Conservation (phyloP, 1,284 basidiomycete genomes). For the Earliella scabrosa region DNA sequence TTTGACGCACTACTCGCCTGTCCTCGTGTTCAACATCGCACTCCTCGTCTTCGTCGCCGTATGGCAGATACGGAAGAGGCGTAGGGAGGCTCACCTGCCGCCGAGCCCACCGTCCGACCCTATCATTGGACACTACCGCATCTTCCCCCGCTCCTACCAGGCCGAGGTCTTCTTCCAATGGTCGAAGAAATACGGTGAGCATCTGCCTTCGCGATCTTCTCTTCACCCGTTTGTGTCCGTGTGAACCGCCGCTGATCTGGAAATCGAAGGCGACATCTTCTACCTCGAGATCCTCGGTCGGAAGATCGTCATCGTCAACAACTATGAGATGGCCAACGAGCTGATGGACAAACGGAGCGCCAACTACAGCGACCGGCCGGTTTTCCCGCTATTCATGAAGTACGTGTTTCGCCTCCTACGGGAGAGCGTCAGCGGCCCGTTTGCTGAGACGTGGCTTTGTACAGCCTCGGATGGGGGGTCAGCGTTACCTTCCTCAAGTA, state of each 20-base stretch:
- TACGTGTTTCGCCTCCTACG: not conserved
- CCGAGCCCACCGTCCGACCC: slow-evolving; percentile 27
- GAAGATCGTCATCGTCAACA: slow-evolving; percentile 41
- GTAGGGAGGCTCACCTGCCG: slow-evolving; percentile 14
- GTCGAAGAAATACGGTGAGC: slow-evolving; percentile 24
- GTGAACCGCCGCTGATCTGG: not conserved
- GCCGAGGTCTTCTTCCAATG: slow-evolving; percentile 21
- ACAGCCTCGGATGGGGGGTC: slow-evolving; percentile 23
- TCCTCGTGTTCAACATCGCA: slow-evolving; percentile 10
- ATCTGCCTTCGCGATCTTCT: too few species aligned
- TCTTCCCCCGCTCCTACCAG: slow-evolving; percentile 22
- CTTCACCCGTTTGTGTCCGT: not conserved
- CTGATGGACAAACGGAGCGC: slow-evolving; percentile 42
- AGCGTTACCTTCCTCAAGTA: slow-evolving; percentile 25
- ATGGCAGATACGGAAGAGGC: slow-evolving; percentile 9
- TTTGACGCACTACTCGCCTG: not conserved
- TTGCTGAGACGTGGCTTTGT: slow-evolving; percentile 13
- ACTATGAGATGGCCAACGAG: slow-evolving; percentile 37
- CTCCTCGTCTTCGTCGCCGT: slow-evolving; percentile 8
- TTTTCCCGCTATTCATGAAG: slow-evolving; percentile 30
- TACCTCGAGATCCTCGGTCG: slow-evolving; percentile 38
- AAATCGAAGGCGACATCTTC: slow-evolving; percentile 33
- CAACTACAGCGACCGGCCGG: slow-evolving; percentile 40
- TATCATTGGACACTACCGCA: slow-evolving; percentile 26
- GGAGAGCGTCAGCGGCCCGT: not conserved